Conservation (phyloP, 2,329 filamentous ascomycete species). For the Epicoccum sorghinum region DNA sequence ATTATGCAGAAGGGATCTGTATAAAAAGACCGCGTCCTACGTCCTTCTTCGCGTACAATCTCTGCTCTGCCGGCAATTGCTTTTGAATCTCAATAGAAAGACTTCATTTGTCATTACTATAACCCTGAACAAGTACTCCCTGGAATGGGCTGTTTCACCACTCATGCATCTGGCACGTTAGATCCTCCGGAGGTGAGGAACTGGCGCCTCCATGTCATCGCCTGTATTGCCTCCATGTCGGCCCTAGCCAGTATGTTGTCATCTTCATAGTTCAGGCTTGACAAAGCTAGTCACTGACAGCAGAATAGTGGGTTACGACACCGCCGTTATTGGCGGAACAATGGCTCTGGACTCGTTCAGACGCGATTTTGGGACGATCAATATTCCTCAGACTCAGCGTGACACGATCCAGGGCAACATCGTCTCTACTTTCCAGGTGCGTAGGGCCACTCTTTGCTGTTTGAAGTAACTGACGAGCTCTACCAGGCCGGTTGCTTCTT, state of each 20-base stretch:
- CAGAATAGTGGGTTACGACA: slow-evolving; percentile 41
- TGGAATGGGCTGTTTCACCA: slow-evolving; percentile 37
- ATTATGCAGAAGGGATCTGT: not conserved
- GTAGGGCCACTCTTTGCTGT: not conserved
- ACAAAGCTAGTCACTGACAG: not conserved
- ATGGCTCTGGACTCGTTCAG: slow-evolving; percentile 50
- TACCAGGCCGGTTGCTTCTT: slow-evolving; percentile 45
- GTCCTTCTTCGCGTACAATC: slow-evolving; percentile 6
- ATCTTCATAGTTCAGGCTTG: not conserved
- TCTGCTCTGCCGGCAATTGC: slow-evolving; percentile 9
- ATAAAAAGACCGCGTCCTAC: slow-evolving; percentile 5
- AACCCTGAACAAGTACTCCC: slow-evolving; percentile 12
- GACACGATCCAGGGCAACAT: slow-evolving; percentile 50
- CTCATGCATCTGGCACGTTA: slow-evolving; percentile 41
- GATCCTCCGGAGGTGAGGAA: slow-evolving; percentile 46
- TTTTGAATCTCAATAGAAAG: not conserved
- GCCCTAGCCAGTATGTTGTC: slow-evolving; percentile 42
- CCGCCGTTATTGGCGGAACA: slow-evolving; percentile 49
- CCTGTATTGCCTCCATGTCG: slow-evolving; percentile 46
- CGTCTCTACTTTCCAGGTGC: slow-evolving; percentile 46
- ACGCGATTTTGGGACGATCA: slow-evolving; percentile 42
- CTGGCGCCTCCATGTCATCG: slow-evolving; percentile 44
- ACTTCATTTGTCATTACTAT: not conserved
- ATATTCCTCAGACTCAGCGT: slow-evolving; percentile 35
- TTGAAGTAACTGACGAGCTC: not conserved